Evolutionary conservation across 78 protist genomes (phyloP).

Genomic region (Thecamonas trahens): DNA sequence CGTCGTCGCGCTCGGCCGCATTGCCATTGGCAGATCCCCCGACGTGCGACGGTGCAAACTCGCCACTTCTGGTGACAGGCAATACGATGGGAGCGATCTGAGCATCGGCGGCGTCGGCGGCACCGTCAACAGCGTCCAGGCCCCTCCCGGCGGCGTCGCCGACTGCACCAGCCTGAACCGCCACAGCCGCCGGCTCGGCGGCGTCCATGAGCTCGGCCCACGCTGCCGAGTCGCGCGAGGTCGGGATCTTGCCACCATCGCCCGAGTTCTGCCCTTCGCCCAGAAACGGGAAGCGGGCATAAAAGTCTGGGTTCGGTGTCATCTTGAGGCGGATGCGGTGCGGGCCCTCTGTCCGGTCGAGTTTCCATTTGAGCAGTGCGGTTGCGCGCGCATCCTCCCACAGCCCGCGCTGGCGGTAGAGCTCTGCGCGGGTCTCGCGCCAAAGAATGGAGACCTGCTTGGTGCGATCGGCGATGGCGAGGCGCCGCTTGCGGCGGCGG

Average conservation of each 20-base stretch:
- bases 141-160: not conserved
- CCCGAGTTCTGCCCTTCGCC: not conserved
- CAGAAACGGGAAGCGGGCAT: not conserved
- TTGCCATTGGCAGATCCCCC: not conserved
- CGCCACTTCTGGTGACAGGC: not conserved
- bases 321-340: not conserved
- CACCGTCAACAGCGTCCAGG: not conserved
- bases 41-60: not conserved
- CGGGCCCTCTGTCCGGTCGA: not conserved
- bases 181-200: not conserved
- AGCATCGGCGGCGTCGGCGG: not conserved
- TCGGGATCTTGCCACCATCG: not conserved
- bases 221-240: not conserved
- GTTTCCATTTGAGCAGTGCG: not conserved
- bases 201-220: not conserved
- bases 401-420: not conserved
- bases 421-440: not conserved
- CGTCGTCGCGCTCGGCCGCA: not conserved
- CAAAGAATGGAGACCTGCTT: not conserved
- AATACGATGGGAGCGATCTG: not conserved
- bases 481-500: not conserved
- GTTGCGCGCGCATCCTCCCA: not conserved
- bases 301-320: not conserved
- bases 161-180: not conserved
- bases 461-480: not conserved